Conservation (phyloP, 2,329 filamentous ascomycete species). For the Helotiales sp. region DNA sequence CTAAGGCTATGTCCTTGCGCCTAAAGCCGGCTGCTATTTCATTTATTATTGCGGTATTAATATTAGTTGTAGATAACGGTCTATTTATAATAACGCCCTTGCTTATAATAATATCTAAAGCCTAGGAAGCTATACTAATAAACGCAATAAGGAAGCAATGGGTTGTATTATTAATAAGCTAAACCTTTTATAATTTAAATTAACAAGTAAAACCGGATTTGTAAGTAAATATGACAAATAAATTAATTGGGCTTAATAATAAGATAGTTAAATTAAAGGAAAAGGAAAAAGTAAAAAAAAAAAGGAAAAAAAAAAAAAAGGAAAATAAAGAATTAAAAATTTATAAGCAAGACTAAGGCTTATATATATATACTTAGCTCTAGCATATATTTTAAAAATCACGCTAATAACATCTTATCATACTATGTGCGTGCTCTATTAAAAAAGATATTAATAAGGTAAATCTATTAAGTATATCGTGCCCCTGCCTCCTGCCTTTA, state of each 20-base stretch:
- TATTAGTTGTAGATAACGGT: no score
- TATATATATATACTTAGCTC: not conserved
- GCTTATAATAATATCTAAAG: no score
- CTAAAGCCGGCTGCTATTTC: no score
- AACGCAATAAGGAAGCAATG: not conserved
- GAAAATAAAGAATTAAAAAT: not conserved
- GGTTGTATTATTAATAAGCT: not conserved
- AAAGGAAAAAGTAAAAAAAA: no score
- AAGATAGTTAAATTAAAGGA: not conserved
- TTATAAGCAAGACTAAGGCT: not conserved
- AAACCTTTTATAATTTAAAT: not conserved
- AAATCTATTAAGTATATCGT: no score
- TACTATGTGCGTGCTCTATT: not conserved
- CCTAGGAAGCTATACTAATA: no score
- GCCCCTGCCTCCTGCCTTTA: no score
- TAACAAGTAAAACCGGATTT: not conserved
- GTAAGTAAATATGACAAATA: not conserved
- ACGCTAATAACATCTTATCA: not conserved
- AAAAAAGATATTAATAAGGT: not conserved
- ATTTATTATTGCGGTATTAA: no score
- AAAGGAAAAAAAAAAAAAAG: not conserved
- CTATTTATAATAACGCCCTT: no score
- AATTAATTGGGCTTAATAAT: not conserved
- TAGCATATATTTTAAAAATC: not conserved
- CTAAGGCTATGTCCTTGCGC: conserved; percentile 4